Percentiles rank a stretch among this genome's conserved stretches.
These are phyloP conservation scores for Sclerotiophoma versabilis DNA, from an alignment of 2,329 filamentous ascomycete species.

Conservation along the genomic window DNA sequence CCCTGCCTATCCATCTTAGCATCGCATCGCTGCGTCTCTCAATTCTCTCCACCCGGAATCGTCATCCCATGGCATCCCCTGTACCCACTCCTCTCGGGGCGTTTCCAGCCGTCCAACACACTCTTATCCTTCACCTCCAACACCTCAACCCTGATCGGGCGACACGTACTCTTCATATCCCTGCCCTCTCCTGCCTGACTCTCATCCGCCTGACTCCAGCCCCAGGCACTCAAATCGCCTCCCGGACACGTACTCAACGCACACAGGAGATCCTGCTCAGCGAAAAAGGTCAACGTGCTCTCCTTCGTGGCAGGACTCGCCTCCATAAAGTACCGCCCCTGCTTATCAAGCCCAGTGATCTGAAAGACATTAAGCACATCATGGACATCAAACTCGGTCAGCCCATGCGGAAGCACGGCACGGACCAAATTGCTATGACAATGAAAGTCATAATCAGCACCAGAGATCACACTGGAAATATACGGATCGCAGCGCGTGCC, in stretches of 20 bases:
- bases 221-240: conserved; percentile 82
- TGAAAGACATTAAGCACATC: conserved; percentile 89
- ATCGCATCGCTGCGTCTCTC: background rate
- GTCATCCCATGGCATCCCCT: conserved; percentile 70
- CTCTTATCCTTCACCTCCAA: conserved; percentile 65
- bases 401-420: conserved; percentile 71
- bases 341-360: conserved; percentile 76
- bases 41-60: conserved; percentile 54
- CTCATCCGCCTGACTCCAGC: conserved; percentile 64
- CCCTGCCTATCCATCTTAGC: too few species aligned
- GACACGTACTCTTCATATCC: conserved; percentile 64
- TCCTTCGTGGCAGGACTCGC: conserved; percentile 38
- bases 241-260: conserved; percentile 76
- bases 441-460: conserved; percentile 78
- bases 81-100: conserved; percentile 67
- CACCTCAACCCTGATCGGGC: conserved; percentile 77
- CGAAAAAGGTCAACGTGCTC: conserved; percentile 75
- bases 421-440: conserved; percentile 84
- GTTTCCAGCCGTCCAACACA: conserved; percentile 63
- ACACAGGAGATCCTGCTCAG: conserved; percentile 76
- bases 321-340: conserved; percentile 62
- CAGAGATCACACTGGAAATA: conserved; percentile 75
- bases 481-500: conserved; percentile 88
- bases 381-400: conserved; percentile 78
- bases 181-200: conserved; percentile 61